phyloP scores from a whole-genome alignment of 2,329 filamentous ascomycete genomes.

The Periglandula ipomoeae region DNA sequence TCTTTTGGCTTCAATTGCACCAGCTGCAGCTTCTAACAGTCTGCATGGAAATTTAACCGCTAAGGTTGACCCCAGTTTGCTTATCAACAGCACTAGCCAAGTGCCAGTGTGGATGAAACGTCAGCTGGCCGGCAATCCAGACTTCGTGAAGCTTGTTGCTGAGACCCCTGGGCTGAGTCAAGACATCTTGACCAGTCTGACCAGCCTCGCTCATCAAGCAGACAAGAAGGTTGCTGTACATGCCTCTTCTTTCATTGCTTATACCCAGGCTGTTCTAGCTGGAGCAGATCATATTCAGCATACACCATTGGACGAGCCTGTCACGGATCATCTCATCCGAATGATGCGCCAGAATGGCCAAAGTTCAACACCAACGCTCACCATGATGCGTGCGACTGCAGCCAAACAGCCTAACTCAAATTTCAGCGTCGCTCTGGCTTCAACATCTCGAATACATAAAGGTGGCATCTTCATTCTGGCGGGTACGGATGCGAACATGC shows the following conservation, averaged over 20 bases:
- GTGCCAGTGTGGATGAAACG: neutral
- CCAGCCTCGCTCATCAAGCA: neutral
- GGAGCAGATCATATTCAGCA: neutral
- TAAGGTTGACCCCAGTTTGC: neutral
- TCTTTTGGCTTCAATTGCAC: neutral
- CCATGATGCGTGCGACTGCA: neutral
- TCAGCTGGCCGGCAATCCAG: neutral
- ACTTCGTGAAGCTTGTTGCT: neutral
- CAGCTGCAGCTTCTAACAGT: neutral
- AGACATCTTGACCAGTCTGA: neutral
- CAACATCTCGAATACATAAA: neutral
- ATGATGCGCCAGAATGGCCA: neutral
- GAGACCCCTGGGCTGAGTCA: neutral
- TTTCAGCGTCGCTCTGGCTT: neutral
- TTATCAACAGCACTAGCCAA: neutral
- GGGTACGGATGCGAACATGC: neutral
- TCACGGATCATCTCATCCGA: neutral
- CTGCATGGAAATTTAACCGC: neutral
- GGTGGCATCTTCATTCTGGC: neutral
- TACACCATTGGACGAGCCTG: neutral
- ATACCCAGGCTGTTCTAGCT: neutral
- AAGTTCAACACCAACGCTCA: neutral
- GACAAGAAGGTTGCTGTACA: neutral
- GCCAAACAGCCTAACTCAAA: neutral
- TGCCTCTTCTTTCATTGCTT: neutral